These are phyloP conservation scores for Phycomyces blakesleeanus DNA, from an alignment of 192 early-diverging fungal genomes.

Conservation along the genomic window DNA sequence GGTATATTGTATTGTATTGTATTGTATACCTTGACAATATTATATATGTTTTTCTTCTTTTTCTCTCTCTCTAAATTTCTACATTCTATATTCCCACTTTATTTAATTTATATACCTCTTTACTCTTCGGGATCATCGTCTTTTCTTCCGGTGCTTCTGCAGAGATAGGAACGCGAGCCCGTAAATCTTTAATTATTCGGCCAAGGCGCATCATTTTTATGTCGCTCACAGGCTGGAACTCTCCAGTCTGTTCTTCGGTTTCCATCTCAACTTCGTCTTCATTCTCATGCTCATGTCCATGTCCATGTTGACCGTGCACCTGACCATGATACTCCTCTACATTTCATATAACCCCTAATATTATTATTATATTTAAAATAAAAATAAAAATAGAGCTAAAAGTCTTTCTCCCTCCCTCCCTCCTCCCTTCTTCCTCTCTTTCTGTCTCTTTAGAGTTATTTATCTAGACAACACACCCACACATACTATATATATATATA, in stretches of 20 bases:
- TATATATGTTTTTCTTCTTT: conserved; percentile 1
- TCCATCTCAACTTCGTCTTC: conserved; percentile 10
- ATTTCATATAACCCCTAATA: too few species aligned
- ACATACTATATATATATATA: too few species aligned
- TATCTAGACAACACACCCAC: too few species aligned
- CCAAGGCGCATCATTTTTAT: conserved; percentile 36
- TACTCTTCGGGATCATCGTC: conserved; percentile 40
- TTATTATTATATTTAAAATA: too few species aligned
- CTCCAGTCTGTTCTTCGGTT: conserved; percentile 17
- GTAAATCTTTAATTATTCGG: conserved; percentile 50
- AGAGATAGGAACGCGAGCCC: conserved; percentile 45
- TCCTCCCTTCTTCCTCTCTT: too few species aligned
- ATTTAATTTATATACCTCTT: conserved; percentile 31
- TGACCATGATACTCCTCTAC: conserved; percentile 33
- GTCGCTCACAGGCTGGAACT: conserved; percentile 26
- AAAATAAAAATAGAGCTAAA: too few species aligned
- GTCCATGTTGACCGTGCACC: conserved; percentile 21
- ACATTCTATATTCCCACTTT: neutral
- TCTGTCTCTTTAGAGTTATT: too few species aligned
- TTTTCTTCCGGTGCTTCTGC: conserved; percentile 52
- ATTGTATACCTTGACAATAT: too few species aligned
- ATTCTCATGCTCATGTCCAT: neutral
- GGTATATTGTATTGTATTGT: too few species aligned
- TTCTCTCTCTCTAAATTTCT: neutral
- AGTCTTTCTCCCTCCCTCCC: too few species aligned